These are phyloP conservation scores for Ramalina peruviana DNA, from an alignment of 495 filamentous ascomycete genomes.

Conservation along the genomic window DNA sequence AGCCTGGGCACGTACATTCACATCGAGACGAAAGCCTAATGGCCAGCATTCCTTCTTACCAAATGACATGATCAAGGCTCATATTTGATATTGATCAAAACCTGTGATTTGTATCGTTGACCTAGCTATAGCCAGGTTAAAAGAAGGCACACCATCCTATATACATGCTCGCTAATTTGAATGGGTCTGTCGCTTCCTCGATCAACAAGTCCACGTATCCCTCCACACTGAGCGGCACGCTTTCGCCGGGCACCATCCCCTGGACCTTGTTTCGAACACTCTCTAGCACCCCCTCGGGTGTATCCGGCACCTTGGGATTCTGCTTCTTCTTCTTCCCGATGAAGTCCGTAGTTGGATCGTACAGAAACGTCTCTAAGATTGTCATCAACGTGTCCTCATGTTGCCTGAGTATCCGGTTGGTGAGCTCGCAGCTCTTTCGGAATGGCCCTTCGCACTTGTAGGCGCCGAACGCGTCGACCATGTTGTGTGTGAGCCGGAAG, in stretches of 20 bases:
- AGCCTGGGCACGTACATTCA: too few relatives aligned
- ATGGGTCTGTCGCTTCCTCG: slow-evolving; percentile 61
- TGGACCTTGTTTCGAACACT: slow-evolving; percentile 75
- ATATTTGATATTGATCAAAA: background rate
- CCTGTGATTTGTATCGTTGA: background rate
- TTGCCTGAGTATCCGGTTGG: slow-evolving; percentile 66
- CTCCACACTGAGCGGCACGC: slow-evolving; percentile 82
- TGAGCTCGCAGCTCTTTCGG: slow-evolving; percentile 78
- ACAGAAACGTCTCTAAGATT: slow-evolving; percentile 86
- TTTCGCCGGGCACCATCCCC: slow-evolving; percentile 71
- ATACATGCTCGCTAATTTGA: slow-evolving; percentile 79
- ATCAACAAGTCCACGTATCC: slow-evolving; percentile 92
- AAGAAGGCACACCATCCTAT: slow-evolving; percentile 97
- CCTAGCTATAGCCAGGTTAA: slow-evolving; percentile 23
- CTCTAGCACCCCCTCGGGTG: slow-evolving; percentile 81
- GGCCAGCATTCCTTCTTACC: background rate
- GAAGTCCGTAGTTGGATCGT: slow-evolving; percentile 93
- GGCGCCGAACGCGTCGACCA: slow-evolving; percentile 91
- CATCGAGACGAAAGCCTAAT: too few relatives aligned
- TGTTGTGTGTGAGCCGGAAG: slow-evolving; percentile 97
- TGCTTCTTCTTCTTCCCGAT: slow-evolving; percentile 58
- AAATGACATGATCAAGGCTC: background rate
- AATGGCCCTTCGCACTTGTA: slow-evolving; percentile 88
- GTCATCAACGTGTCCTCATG: slow-evolving; percentile 95
- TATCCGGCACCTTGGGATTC: slow-evolving; percentile 55